These are phyloP conservation scores for Geotrichum fermentans DNA, from an alignment of 1,139 yeast species.

Conservation along the genomic window DNA sequence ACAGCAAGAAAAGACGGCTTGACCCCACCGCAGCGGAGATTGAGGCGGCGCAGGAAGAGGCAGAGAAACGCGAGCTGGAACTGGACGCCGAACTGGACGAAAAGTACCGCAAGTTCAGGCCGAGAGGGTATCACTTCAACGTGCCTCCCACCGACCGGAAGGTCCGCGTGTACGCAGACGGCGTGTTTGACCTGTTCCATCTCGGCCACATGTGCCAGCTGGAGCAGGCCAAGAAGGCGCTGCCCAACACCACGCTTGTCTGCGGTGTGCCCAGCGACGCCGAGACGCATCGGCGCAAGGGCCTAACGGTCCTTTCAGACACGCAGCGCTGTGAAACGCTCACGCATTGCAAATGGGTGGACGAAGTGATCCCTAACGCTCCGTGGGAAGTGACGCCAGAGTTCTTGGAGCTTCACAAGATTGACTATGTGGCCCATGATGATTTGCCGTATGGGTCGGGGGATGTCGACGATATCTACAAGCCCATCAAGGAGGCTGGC, in stretches of 20 bases:
- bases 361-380: slow-evolving; percentile 87
- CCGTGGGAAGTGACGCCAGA: slow-evolving; percentile 94
- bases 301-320: slow-evolving; percentile 85
- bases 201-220: slow-evolving; percentile 62
- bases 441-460: slow-evolving; percentile 89
- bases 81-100: slow-evolving; percentile 53
- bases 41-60: slow-evolving; percentile 19
- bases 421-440: slow-evolving; percentile 97
- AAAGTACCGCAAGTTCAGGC: slow-evolving; percentile 37
- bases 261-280: slow-evolving; percentile 89
- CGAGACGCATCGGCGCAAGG: slow-evolving; percentile 88
- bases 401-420: slow-evolving; percentile 68
- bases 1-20: slow-evolving; percentile 6
- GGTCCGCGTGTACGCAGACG: slow-evolving; percentile 90
- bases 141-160: slow-evolving; percentile 84
- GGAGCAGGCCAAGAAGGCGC: slow-evolving; percentile 22
- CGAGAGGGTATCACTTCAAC: slow-evolving; percentile 50
- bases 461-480: slow-evolving; percentile 87
- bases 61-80: slow-evolving; percentile 42
- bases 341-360: slow-evolving; percentile 93
- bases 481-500: slow-evolving; percentile 84
- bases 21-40: slow-evolving; percentile 15
- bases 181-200: slow-evolving; percentile 94
- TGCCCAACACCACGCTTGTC: slow-evolving; percentile 55
- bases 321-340: slow-evolving; percentile 84